Evolutionary conservation across 352 stramenopile genomes (phyloP).

Genomic region (Phytophthora foliorum): DNA sequence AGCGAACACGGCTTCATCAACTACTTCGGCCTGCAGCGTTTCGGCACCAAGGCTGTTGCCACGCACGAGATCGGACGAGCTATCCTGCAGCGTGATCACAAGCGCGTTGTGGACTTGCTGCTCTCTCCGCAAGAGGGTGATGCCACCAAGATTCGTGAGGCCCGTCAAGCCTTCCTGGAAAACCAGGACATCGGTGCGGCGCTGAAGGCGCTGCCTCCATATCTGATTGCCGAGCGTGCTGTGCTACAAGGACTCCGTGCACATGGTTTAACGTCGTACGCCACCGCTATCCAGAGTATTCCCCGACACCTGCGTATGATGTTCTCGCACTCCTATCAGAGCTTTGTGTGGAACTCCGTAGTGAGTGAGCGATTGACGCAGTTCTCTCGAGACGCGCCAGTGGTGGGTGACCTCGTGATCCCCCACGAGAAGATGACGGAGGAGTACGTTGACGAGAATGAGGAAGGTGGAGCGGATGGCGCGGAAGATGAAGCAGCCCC

Average conservation of each 20-base stretch:
- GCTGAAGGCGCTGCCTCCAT: slow-evolving; percentile 74
- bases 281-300: slow-evolving; percentile 79
- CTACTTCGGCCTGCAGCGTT: slow-evolving; percentile 98
- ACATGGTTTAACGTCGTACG: slow-evolving; percentile 66
- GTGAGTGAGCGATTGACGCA: slow-evolving; percentile 91
- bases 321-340: slow-evolving; percentile 95
- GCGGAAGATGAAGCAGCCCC: slow-evolving; percentile 32
- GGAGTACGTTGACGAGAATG: slow-evolving; percentile 47
- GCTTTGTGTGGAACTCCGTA: slow-evolving; percentile 96
- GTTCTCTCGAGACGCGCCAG: slow-evolving; percentile 66
- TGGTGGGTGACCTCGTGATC: slow-evolving; percentile 94
- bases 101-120: slow-evolving; percentile 92
- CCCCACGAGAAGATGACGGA: slow-evolving; percentile 48
- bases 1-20: slow-evolving; percentile 95
- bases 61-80: slow-evolving; percentile 93
- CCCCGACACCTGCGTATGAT: slow-evolving; percentile 92
- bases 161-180: slow-evolving; percentile 71
- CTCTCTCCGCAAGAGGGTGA: slow-evolving; percentile 86
- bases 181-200: slow-evolving; percentile 65
- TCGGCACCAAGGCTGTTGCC: slow-evolving; percentile 92
- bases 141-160: slow-evolving; percentile 77
- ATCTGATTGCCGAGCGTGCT: slow-evolving; percentile 84
- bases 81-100: slow-evolving; percentile 94
- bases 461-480: slow-evolving; percentile 16
- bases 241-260: slow-evolving; percentile 71